Evolutionary conservation across 371 early-diverging fungal genomes (phyloP).

Genomic region (Lichtheimia hyalospora): DNA sequence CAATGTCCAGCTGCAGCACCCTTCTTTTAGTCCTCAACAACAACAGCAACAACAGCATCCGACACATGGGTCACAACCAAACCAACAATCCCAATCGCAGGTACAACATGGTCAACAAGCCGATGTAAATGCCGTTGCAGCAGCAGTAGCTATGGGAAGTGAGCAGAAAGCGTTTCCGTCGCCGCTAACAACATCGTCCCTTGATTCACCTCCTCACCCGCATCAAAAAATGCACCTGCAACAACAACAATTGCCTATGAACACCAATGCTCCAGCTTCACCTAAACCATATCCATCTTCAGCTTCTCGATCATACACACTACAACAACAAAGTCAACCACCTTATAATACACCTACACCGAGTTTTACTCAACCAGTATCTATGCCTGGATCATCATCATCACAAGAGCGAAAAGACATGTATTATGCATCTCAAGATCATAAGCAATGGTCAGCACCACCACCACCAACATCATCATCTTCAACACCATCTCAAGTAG

Average conservation of each 20-base stretch:
- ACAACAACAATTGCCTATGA: constrained; percentile 4
- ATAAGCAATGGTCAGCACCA: constrained; percentile 7
- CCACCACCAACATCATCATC: background rate
- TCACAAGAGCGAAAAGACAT: constrained; percentile 4
- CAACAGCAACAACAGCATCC: constrained; percentile 17
- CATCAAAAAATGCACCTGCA: constrained; percentile 1
- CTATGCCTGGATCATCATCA: background rate
- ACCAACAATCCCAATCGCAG: constrained; percentile 2
- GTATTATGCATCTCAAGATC: constrained; percentile 14
- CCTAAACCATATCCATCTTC: constrained; percentile 19
- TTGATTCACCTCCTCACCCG: constrained; percentile 40
- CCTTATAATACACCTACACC: constrained; percentile 15
- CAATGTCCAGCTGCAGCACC: constrained; percentile 25
- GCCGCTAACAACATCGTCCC: constrained; percentile 33
- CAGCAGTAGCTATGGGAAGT: constrained; percentile 5
- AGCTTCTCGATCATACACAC: constrained; percentile 2
- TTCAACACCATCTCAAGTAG: background rate
- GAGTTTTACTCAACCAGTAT: constrained; percentile 10
- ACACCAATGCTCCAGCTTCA: constrained; percentile 13
- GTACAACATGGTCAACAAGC: background rate
- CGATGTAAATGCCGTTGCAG: background rate
- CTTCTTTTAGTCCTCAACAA: constrained; percentile 15
- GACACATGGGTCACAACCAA: background rate
- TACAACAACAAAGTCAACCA: constrained; percentile 4
- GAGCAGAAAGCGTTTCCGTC: constrained; percentile 33